A percentile compares a stretch with the other conserved stretches of the same genome.
Evolutionary conservation across 768 basidiomycete genomes (phyloP).

Genomic region (Leucosporidium creatinivorum): DNA sequence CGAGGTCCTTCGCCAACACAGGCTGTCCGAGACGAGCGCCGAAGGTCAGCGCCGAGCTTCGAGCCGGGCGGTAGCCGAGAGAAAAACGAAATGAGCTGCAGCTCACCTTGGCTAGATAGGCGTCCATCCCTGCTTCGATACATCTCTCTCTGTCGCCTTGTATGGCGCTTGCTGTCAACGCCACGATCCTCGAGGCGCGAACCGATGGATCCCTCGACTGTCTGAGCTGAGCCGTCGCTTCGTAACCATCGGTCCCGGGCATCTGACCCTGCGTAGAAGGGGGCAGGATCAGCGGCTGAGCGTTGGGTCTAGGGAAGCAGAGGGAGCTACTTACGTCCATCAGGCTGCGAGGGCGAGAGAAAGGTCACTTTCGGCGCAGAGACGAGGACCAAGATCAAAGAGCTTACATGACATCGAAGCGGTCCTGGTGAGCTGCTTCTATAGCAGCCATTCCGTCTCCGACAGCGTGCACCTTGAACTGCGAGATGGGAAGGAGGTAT

Average conservation of each 20-base stretch:
- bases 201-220: neutral
- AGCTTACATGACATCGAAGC: slow-evolving; percentile 37
- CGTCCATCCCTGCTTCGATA: slow-evolving; percentile 59
- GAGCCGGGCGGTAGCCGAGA: too few species aligned
- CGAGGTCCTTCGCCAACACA: neutral
- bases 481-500: neutral
- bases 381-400: neutral
- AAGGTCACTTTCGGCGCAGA: neutral
- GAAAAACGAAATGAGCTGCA: too few species aligned
- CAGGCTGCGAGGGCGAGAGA: slow-evolving; percentile 1
- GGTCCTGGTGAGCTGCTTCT: slow-evolving; percentile 34
- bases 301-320: too few species aligned
- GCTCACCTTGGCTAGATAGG: slow-evolving; percentile 31
- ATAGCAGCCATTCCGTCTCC: slow-evolving; percentile 38
- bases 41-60: neutral
- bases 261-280: slow-evolving; percentile 12
- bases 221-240: slow-evolving; percentile 17
- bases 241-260: slow-evolving; percentile 25
- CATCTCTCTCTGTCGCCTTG: slow-evolving; percentile 71
- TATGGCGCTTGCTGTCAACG: slow-evolving; percentile 93
- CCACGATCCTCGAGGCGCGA: slow-evolving; percentile 70
- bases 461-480: slow-evolving; percentile 35
- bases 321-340: slow-evolving; percentile 7
- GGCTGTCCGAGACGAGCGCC: neutral
- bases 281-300: neutral